Evolutionary conservation across 1,284 basidiomycete genomes (phyloP), one percentile per base, ranked within the genome.

Genomic region (Cutaneotrichosporon dermatis): DNA sequence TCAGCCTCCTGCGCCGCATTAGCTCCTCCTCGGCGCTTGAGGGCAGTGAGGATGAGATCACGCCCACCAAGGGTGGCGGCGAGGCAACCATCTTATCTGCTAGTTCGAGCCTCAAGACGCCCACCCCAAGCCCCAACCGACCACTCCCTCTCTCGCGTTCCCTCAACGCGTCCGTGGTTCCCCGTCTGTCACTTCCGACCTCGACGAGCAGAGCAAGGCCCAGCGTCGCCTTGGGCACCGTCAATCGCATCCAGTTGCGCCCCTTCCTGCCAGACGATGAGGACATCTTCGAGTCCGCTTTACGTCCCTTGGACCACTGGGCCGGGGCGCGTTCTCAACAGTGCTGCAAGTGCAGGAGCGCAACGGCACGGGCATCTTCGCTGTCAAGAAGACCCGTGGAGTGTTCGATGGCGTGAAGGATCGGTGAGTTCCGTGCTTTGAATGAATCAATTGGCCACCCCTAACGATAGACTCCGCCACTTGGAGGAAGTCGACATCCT

Each of bases 401-500:
- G 85, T 87, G 40, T 95, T 97, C 69, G 88, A 91, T 70, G 96
- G 96, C 41, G 86, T 86, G 43, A 87, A 88, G 75, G 95, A 97
- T 80, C 84, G 54, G 51, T 53, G 35, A 43, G 51, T n/a, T 6
- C 2, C 10, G 11, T 12, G n/a, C 40, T 4, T 43, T 11, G 12
- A 15, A 13, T 43, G 42, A 43, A 39, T 10, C 33, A 25, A 25
- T 25, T 25, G 25, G 25, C 25, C 25, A 25, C 25, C 25, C 25
- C 25, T 25, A 25, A 25, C 25, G 25, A 25, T 15, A 53, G 92
- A 57, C 81, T 90, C 56, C 88, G 95, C 36, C 83, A 97, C 67
- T 84, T 92, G 5, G 96, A 99, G 78, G 96, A 99, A 79, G 92
- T 96, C 45, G 91, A 97, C 69, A 87, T 96, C 62, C 83, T 99